These are phyloP conservation scores for Podospora comata DNA, from an alignment of 495 filamentous ascomycete genomes.

Conservation along the genomic window DNA sequence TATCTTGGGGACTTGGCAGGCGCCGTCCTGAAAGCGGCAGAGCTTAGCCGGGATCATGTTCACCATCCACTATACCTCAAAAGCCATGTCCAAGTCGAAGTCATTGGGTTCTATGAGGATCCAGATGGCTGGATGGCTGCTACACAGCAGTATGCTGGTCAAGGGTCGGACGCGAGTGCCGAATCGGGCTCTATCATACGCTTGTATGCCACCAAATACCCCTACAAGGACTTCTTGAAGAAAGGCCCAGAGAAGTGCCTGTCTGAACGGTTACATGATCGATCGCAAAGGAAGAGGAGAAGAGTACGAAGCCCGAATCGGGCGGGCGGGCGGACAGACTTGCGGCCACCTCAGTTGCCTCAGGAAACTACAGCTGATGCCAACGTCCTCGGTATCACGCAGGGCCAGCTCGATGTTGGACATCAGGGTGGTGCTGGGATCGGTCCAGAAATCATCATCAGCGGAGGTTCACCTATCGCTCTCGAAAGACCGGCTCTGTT, in stretches of 20 bases:
- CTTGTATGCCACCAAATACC: constrained; percentile 52
- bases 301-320: neutral
- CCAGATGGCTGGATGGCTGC: constrained; percentile 41
- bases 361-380: constrained; percentile 18
- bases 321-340: neutral
- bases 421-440: constrained; percentile 4
- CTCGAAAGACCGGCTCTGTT: constrained; percentile 18
- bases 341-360: neutral
- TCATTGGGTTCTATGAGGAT: constrained; percentile 62
- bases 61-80: constrained; percentile 49
- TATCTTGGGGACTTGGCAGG: constrained; percentile 51
- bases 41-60: constrained; percentile 34
- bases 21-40: constrained; percentile 44
- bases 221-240: constrained; percentile 48
- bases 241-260: constrained; percentile 46
- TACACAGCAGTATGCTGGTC: constrained; percentile 10
- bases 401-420: neutral
- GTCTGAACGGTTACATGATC: constrained; percentile 39
- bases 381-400: neutral
- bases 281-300: constrained; percentile 15
- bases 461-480: constrained; percentile 14
- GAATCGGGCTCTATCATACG: constrained; percentile 36
- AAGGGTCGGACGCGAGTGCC: neutral
- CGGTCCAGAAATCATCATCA: constrained; percentile 38
- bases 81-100: constrained; percentile 53